A percentile compares a stretch with the other conserved stretches of the same genome.
These are phyloP conservation scores for Macrolepiota albuminosa DNA, from an alignment of 768 basidiomycete genomes.

Conservation along the genomic window DNA sequence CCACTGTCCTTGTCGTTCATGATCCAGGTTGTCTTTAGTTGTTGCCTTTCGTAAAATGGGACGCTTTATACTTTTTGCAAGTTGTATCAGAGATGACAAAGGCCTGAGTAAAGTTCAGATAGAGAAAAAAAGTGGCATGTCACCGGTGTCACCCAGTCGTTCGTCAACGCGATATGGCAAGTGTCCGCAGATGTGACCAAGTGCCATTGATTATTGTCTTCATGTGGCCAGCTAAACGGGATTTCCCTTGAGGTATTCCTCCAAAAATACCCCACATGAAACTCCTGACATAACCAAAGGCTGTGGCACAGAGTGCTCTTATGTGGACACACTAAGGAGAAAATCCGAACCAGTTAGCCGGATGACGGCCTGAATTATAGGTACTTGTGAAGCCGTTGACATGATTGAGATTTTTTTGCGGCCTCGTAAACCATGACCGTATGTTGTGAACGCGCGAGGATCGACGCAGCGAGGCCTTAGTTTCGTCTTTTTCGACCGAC, in stretches of 20 bases:
- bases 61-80: background rate
- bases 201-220: background rate
- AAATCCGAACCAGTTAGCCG: background rate
- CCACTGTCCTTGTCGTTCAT: slow-evolving; percentile 18
- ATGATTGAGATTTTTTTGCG: background rate
- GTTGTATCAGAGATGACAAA: background rate
- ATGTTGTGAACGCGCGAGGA: background rate
- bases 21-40: background rate
- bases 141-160: background rate
- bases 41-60: too few species aligned
- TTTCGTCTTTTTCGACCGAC: too few species aligned
- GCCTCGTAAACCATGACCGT: too few species aligned
- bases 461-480: background rate
- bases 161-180: background rate
- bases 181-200: background rate
- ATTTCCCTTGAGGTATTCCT: background rate
- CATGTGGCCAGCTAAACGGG: background rate
- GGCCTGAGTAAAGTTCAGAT: too few species aligned
- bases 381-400: background rate
- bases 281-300: background rate
- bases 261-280: background rate
- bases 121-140: background rate
- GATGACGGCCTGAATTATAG: background rate
- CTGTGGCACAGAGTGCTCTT: background rate
- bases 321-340: too few species aligned